Conservation (phyloP, 352 stramenopile species). For the Phytophthora melonis region DNA sequence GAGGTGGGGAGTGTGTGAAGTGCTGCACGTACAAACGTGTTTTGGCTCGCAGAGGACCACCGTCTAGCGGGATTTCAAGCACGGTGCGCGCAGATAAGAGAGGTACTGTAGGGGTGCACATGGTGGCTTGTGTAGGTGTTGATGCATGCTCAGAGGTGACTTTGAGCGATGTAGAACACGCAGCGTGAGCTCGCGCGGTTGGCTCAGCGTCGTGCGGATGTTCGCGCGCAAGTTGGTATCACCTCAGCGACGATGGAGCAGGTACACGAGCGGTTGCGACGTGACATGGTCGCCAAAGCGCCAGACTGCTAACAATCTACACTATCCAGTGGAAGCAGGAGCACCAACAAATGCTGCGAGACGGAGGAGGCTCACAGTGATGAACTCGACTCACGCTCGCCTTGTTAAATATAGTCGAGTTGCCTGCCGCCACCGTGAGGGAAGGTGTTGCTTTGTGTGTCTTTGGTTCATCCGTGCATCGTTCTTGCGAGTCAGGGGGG, state of each 20-base stretch:
- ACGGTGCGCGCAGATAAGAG: slow-evolving; percentile 35
- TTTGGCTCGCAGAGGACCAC: slow-evolving; percentile 19
- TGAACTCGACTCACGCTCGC: not conserved
- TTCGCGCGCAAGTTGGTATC: slow-evolving; percentile 39
- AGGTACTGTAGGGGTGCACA: slow-evolving; percentile 9
- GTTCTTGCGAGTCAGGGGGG: not conserved
- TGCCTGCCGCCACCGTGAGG: not conserved
- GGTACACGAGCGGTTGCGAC: slow-evolving; percentile 4
- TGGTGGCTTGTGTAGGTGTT: not conserved
- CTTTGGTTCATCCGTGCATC: slow-evolving; percentile 3
- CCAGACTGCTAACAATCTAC: not conserved
- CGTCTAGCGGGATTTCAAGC: slow-evolving; percentile 35
- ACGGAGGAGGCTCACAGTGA: slow-evolving; percentile 1
- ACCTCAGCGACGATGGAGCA: slow-evolving; percentile 39
- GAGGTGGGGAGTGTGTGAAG: not conserved
- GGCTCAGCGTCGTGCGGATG: slow-evolving; percentile 21
- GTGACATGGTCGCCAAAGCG: too few species aligned
- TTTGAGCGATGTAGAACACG: slow-evolving; percentile 18
- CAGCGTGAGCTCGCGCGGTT: slow-evolving; percentile 40
- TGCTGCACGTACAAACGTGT: not conserved
- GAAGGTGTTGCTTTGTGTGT: not conserved
- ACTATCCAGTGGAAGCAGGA: slow-evolving; percentile 42
- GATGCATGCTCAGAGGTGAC: not conserved
- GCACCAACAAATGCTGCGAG: slow-evolving; percentile 44
- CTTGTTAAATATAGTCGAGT: slow-evolving; percentile 40